Evolutionary conservation across 129 eudicot species (phyloP).

Genomic region (Lactuca saligna): DNA sequence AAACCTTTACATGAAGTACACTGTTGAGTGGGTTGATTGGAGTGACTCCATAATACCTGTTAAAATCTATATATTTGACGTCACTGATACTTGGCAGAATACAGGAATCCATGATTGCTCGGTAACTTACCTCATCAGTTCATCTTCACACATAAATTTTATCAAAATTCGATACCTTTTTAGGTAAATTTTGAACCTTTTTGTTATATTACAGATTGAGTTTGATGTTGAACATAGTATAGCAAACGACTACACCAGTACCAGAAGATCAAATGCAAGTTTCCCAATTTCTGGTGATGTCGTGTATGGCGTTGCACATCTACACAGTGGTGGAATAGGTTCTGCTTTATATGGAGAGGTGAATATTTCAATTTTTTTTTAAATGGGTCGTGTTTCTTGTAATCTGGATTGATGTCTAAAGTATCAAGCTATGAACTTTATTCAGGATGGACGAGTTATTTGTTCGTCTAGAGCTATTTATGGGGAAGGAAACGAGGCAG

Average conservation of each 20-base stretch:
- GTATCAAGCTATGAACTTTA: background rate
- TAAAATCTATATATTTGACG: constrained; percentile 60
- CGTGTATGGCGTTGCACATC: constrained; percentile 77
- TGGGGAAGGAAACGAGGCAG: constrained; percentile 61
- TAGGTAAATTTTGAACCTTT: background rate
- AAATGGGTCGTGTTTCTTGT: background rate
- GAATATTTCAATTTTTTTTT: constrained; percentile 7
- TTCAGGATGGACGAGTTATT: constrained; percentile 62
- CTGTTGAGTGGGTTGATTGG: constrained; percentile 71
- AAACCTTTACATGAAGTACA: constrained; percentile 61
- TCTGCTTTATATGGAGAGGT: constrained; percentile 61
- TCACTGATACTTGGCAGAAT: constrained; percentile 62
- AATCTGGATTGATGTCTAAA: background rate
- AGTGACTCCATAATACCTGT: constrained; percentile 57
- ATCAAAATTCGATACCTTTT: background rate
- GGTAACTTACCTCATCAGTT: constrained; percentile 10
- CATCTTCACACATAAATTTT: constrained; percentile 1
- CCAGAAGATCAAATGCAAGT: constrained; percentile 34
- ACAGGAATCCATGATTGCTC: constrained; percentile 47
- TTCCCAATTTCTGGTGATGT: constrained; percentile 66
- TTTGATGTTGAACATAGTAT: constrained; percentile 44
- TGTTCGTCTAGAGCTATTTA: constrained; percentile 65
- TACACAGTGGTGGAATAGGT: constrained; percentile 70
- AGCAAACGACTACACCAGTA: constrained; percentile 36
- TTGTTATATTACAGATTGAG: constrained; percentile 45